Conservation (phyloP, 78 protist genomes). For the Pelomyxa schiedti region DNA sequence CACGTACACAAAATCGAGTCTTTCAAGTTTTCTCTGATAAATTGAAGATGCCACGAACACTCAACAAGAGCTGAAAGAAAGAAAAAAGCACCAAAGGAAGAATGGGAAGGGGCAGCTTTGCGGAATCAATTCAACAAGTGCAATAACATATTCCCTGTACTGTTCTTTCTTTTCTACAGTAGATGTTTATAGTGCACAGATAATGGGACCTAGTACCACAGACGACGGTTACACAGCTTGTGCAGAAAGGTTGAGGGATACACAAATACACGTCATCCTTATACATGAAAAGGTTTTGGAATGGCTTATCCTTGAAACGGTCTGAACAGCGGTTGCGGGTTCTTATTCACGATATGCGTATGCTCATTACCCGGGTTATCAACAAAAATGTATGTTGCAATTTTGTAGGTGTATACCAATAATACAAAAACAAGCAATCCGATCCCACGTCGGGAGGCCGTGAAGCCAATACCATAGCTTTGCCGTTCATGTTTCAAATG, state of each 20-base stretch:
- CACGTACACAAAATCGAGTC: no score
- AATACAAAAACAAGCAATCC: no score
- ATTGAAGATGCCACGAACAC: conserved; percentile 77
- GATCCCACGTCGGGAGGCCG: conserved; percentile 63
- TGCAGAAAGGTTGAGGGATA: conserved; percentile 36
- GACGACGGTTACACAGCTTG: no score
- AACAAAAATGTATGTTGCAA: conserved; percentile 38
- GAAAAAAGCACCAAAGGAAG: conserved; percentile 41
- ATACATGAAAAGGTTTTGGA: conserved; percentile 19
- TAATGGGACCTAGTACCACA: no score
- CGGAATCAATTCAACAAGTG: conserved; percentile 64
- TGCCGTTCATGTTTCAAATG: conserved; percentile 51
- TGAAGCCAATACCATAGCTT: conserved; percentile 35
- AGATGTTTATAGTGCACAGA: no score
- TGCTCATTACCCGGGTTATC: conserved; percentile 21
- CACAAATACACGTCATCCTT: conserved; percentile 11
- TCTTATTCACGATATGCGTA: conserved; percentile 39
- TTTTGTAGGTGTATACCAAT: no score
- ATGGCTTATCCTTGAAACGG: not conserved
- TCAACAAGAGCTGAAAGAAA: conserved; percentile 53
- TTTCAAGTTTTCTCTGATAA: no score
- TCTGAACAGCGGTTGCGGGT: conserved; percentile 32
- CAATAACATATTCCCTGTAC: conserved; percentile 63
- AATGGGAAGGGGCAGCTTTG: conserved; percentile 81
- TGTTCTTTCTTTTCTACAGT: no score